Percentiles rank a stretch among this genome's conserved stretches.
Evolutionary conservation across 768 basidiomycete genomes (phyloP).

Genomic region (Epithele typhae): DNA sequence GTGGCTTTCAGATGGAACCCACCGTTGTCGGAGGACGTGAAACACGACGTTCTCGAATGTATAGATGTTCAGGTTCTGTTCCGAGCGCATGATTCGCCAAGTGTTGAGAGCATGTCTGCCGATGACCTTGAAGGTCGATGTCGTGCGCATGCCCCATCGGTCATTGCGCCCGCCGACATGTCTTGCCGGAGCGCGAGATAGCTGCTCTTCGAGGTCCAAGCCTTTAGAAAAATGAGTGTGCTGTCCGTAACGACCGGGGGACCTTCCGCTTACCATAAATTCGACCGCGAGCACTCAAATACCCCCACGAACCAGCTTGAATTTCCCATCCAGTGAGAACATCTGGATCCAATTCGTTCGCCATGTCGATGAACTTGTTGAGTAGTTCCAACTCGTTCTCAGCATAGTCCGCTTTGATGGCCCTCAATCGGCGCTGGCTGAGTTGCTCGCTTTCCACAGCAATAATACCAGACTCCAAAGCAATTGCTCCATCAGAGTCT

Average conservation of each 20-base stretch:
- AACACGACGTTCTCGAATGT: conserved; percentile 89
- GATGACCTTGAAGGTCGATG: conserved; percentile 76
- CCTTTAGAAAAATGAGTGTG: conserved; percentile 38
- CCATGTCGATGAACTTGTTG: conserved; percentile 69
- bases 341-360: conserved; percentile 83
- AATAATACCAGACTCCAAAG: conserved; percentile 47
- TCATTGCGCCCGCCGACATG: conserved; percentile 37
- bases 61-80: conserved; percentile 73
- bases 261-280: conserved; percentile 59
- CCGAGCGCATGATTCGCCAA: conserved; percentile 89
- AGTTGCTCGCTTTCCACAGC: conserved; percentile 40
- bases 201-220: conserved; percentile 63
- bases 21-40: conserved; percentile 76
- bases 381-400: conserved; percentile 75
- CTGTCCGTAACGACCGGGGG: too few species aligned
- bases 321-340: conserved; percentile 92
- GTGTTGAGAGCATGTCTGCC: conserved; percentile 92
- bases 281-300: conserved; percentile 63
- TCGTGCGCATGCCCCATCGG: conserved; percentile 69
- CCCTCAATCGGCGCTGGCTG: conserved; percentile 38
- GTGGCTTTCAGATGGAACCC: conserved; percentile 14
- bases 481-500: conserved; percentile 32
- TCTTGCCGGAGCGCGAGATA: conserved; percentile 69
- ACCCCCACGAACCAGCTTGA: conserved; percentile 88
- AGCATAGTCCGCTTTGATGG: conserved; percentile 47